Evolutionary conservation across 768 basidiomycete species (phyloP), one percentile per base, ranked within the genome.

Genomic region (Fomitopsis pulvina): DNA sequence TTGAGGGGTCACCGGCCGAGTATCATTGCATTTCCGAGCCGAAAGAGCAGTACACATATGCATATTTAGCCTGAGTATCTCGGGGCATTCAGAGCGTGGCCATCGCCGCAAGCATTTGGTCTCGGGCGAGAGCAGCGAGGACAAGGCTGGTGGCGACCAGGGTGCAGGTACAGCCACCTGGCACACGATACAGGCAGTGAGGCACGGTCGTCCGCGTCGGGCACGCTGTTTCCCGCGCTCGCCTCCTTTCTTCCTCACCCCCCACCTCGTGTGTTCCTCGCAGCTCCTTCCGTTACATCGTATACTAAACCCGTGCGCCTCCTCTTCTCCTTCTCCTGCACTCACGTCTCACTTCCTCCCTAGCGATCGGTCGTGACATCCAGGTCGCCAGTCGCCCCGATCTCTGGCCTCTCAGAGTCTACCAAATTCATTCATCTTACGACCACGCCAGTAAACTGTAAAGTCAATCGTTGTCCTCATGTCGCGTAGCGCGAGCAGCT

Each of bases 341-440:
- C 41, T 7, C 41, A 20, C 20, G 12, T 4, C 34, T 37, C 14
- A 37, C 34, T 18, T 16, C 34, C 34, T 18, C 18, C 14, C 4
- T 18, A 37, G 34, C 14, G 34, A 37, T 37, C 34, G 14, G 34
- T 37, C 34, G 34, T 18, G 34, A 37, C 34, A 18, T 37, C 34
- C 34, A 6, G 34, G 34, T 18, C 34, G 34, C n/a, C 34, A 37
- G 34, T 37, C 34, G 34, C 34, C 34, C 16, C 45, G 51, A 29
- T 51, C 46, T 47, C 47, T 38, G 50, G 55, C 47, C 47, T 38
- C 45, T 43, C 45, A 30, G 24, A 28, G 26, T 47, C 47, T 28
- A 27, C 41, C 43, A 41, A 46, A 49, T 61, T 66, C 16, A 48
- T 57, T 42, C n/a, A 40, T 29, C 21, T 38, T 38, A 18, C 25